Percentiles rank a stretch among this genome's conserved stretches.
Conservation (phyloP, 2,329 filamentous ascomycete species). For the Didymella arachidicola region DNA sequence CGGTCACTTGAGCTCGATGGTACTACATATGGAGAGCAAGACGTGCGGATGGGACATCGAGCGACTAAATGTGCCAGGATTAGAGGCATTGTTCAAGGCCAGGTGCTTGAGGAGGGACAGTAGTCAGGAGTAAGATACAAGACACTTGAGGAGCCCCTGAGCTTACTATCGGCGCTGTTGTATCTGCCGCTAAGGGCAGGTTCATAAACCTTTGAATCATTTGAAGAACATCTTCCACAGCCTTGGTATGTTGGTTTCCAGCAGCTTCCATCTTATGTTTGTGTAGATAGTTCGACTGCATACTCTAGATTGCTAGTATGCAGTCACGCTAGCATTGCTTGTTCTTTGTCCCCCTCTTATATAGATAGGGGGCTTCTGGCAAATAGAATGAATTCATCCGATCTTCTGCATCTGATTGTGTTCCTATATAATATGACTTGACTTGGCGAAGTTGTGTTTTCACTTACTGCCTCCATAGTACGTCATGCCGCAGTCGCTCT, state of each 20-base stretch:
- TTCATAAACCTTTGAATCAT: neutral
- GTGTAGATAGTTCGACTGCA: too few relatives aligned
- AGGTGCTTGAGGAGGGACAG: constrained; percentile 24
- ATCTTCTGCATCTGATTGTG: too few relatives aligned
- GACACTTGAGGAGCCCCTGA: neutral
- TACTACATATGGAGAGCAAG: constrained; percentile 40
- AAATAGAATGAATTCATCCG: too few relatives aligned
- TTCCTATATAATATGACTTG: too few relatives aligned
- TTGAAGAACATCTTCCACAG: neutral
- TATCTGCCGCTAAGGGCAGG: neutral
- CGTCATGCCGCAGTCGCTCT: neutral
- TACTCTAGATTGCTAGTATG: too few relatives aligned
- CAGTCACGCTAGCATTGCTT: too few relatives aligned
- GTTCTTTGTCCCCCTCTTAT: too few relatives aligned
- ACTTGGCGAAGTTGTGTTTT: neutral
- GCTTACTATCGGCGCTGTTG: neutral
- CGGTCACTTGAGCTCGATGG: constrained; percentile 36
- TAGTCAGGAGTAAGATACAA: neutral
- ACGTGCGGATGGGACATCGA: constrained; percentile 40
- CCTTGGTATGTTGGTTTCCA: neutral
- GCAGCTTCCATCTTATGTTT: too few relatives aligned
- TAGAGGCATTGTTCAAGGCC: constrained; percentile 34
- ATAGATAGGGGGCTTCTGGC: too few relatives aligned
- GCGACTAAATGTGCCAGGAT: constrained; percentile 32
- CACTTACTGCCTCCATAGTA: neutral